Base-by-base conservation (phyloP, 768 basidiomycete genomes). In the Mycena vitilis region DNA sequence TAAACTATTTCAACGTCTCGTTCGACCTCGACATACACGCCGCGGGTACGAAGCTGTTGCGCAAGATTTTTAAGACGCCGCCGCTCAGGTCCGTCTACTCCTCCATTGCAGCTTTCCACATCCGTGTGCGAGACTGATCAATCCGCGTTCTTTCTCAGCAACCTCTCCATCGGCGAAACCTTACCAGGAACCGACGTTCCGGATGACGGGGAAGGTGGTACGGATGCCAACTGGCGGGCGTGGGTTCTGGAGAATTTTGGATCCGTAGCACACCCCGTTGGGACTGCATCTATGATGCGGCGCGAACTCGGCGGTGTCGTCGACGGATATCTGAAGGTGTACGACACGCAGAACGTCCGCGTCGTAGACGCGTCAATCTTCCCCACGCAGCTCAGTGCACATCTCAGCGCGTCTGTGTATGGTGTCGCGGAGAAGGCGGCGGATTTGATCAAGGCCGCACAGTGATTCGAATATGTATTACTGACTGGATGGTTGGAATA, bases 401-500 rank as follows among this genome's bases (percentile, higher is more conserved):
- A 85, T 69, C 60, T 85, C 52, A 79, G 79, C 23, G 78, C 82
- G 13, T 83, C 85, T 61, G 71, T 86, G 22, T 87, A 85, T 73
- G 86, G 83, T 25, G 78, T 88, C 22, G 85, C 85, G 12, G 86
- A 87, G 75, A 86, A 86, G 71, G 85, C 85, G 34, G 86, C 85
- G 11, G 83, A 84, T 71, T 73, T 87, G 54, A 86, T 86, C 74
- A 84, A 84, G 70, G 83, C 82, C 12, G 70, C 77, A n/a, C 73
- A 75, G 6, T 61, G 37, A 48, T 47, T 57, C 36, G 18, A 40
- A 40, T 15, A 2, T 5, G 2, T 11, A 40, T 40, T 2, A n/a
- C n/a, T 40, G 13, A 40, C 11, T 40, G 40, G 10, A 40, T 45
- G 4, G 44, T 45, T 45, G 15, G 44, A 40, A 40, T 30, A 30